Percentiles rank a stretch among this genome's conserved stretches.
Conservation (phyloP, 352 stramenopile genomes). For the Pythium rhizo-oryzae region DNA sequence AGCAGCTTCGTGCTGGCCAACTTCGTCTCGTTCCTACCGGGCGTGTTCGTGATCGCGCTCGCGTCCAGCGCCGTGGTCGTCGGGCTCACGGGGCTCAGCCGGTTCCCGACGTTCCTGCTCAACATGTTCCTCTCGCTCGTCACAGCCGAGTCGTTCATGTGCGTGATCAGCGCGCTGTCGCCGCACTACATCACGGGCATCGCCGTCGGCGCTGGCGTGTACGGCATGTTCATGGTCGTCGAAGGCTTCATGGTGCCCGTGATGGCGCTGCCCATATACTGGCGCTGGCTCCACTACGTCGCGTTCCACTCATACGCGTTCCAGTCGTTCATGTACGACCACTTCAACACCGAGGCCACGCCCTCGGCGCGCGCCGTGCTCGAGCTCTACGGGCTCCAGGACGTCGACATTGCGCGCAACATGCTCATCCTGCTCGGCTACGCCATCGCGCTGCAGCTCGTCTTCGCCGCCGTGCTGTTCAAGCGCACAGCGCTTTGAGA, state of each 20-base stretch:
- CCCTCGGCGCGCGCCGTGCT: conserved; percentile 24
- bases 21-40: conserved; percentile 64
- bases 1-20: conserved; percentile 74
- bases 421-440: conserved; percentile 38
- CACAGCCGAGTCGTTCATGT: conserved; percentile 80
- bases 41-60: conserved; percentile 60
- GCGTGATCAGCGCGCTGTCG: conserved; percentile 69
- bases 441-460: conserved; percentile 33
- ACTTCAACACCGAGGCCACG: conserved; percentile 35
- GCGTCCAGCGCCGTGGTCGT: conserved; percentile 51
- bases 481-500: conserved; percentile 17
- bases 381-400: conserved; percentile 28
- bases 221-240: conserved; percentile 88
- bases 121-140: conserved; percentile 82
- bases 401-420: conserved; percentile 34
- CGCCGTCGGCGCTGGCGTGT: conserved; percentile 75
- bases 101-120: conserved; percentile 63
- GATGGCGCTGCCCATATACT: conserved; percentile 40
- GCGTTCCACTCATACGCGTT: conserved; percentile 67
- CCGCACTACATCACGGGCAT: conserved; percentile 90
- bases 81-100: conserved; percentile 47
- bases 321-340: conserved; percentile 51
- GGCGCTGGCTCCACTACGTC: conserved; percentile 61
- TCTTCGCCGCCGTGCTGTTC: conserved; percentile 52
- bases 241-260: conserved; percentile 85